Percentiles rank a stretch among this genome's conserved stretches.
Conservation (phyloP, 495 filamentous ascomycete species). For the Daldinia vernicosa region DNA sequence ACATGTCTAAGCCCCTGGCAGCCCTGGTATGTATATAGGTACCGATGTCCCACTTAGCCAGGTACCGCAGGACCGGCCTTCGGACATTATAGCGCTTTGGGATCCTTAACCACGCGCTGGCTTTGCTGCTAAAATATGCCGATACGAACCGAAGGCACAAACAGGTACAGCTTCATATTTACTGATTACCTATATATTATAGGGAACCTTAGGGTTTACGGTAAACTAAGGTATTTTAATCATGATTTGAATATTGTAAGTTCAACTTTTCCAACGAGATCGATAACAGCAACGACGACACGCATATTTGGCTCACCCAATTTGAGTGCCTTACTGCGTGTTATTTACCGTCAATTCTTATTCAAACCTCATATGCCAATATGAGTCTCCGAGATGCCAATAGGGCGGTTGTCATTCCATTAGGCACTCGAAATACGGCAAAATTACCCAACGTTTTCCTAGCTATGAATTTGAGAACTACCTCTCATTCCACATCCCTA, state of each 20-base stretch:
- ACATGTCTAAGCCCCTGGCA: background rate
- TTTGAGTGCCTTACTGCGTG: background rate
- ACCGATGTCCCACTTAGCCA: constrained; percentile 7
- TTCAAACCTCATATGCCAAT: background rate
- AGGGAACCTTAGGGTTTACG: too few relatives aligned
- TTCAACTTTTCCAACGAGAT: background rate
- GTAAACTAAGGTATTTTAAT: too few relatives aligned
- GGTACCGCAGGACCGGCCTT: background rate
- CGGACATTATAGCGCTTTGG: constrained; percentile 10
- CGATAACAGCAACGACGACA: background rate
- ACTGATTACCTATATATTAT: too few relatives aligned
- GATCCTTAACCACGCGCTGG: background rate
- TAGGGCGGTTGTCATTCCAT: background rate
- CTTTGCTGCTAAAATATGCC: constrained; percentile 16
- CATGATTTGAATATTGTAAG: too few relatives aligned
- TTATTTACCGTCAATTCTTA: background rate
- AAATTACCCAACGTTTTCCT: background rate
- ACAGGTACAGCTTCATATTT: background rate
- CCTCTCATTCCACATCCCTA: background rate
- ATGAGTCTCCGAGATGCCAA: background rate
- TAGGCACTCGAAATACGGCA: background rate
- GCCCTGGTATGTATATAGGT: background rate
- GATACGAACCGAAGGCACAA: constrained; percentile 7
- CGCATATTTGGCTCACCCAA: background rate
- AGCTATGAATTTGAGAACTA: background rate